These are phyloP conservation scores for Phytophthora ramorum DNA, from an alignment of 352 stramenopile genomes.

Conservation along the genomic window DNA sequence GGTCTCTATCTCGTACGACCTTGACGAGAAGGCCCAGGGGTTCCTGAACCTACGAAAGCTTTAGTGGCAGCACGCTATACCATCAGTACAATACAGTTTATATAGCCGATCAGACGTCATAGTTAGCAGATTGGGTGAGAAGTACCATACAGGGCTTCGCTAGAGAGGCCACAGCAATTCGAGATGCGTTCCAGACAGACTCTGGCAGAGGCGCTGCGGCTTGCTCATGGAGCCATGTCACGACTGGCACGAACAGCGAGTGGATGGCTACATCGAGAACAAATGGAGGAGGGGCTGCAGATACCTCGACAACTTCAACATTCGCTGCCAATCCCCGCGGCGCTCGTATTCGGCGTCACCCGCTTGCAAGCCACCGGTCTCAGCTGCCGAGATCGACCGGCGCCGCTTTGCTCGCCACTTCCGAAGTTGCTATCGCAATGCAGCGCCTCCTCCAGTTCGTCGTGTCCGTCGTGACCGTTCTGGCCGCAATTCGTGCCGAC, in stretches of 20 bases:
- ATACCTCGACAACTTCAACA: constrained; percentile 2
- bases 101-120: too few species aligned
- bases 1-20: constrained; percentile 65
- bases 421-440: constrained; percentile 10
- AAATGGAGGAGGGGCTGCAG: constrained; percentile 16
- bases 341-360: neutral
- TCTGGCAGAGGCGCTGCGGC: neutral
- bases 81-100: too few species aligned
- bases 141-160: too few species aligned
- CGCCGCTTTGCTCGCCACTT: constrained; percentile 6
- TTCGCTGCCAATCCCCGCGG: neutral
- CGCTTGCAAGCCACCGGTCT: constrained; percentile 6
- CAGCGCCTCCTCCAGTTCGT: constrained; percentile 23
- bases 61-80: constrained; percentile 18
- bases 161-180: too few species aligned
- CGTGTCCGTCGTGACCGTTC: constrained; percentile 12
- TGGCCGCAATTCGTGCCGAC: constrained; percentile 3
- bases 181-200: too few species aligned
- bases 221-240: constrained; percentile 3
- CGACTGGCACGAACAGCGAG: constrained; percentile 7
- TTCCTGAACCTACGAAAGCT: constrained; percentile 82
- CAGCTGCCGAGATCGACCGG: constrained; percentile 2
- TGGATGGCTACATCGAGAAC: constrained; percentile 19
- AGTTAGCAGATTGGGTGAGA: too few species aligned
- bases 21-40: constrained; percentile 71